Evolutionary conservation across 768 basidiomycete species (phyloP).

Genomic region (Omphalotus guepiniiformis): DNA sequence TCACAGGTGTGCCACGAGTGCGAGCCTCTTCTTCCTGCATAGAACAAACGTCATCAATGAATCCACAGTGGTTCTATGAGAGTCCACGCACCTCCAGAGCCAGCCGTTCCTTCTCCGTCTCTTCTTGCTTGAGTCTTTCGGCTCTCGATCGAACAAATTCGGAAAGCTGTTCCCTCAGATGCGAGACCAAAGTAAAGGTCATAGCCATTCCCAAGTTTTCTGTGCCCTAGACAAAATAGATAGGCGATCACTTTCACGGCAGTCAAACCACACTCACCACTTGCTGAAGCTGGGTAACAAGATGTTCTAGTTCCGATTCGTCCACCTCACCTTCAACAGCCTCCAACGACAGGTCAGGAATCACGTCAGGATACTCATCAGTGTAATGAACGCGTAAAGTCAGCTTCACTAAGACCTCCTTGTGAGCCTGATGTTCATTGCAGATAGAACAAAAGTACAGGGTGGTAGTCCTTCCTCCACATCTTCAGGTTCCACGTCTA

Average conservation of each 20-base stretch:
- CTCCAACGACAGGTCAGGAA: slow-evolving; percentile 71
- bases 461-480: slow-evolving; percentile 56
- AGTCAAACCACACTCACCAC: slow-evolving; percentile 39
- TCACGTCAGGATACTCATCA: slow-evolving; percentile 76
- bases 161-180: slow-evolving; percentile 75
- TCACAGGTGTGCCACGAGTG: slow-evolving; percentile 91
- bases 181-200: slow-evolving; percentile 91
- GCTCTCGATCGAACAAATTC: slow-evolving; percentile 55
- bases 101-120: slow-evolving; percentile 67
- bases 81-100: slow-evolving; percentile 62
- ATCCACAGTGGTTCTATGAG: background rate
- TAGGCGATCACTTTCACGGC: background rate
- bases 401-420: slow-evolving; percentile 57
- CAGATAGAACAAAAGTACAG: slow-evolving; percentile 34
- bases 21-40: slow-evolving; percentile 79
- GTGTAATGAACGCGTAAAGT: slow-evolving; percentile 73
- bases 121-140: slow-evolving; percentile 54
- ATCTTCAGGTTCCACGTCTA: slow-evolving; percentile 87
- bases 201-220: slow-evolving; percentile 95
- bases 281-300: slow-evolving; percentile 53
- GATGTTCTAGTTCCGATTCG: slow-evolving; percentile 47
- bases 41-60: slow-evolving; percentile 8
- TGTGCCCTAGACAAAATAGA: slow-evolving; percentile 49
- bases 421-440: slow-evolving; percentile 9
- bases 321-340: slow-evolving; percentile 54